phyloP scores from a whole-genome alignment of 176 grass and related monocot species.

The Cenchrus americanus region DNA sequence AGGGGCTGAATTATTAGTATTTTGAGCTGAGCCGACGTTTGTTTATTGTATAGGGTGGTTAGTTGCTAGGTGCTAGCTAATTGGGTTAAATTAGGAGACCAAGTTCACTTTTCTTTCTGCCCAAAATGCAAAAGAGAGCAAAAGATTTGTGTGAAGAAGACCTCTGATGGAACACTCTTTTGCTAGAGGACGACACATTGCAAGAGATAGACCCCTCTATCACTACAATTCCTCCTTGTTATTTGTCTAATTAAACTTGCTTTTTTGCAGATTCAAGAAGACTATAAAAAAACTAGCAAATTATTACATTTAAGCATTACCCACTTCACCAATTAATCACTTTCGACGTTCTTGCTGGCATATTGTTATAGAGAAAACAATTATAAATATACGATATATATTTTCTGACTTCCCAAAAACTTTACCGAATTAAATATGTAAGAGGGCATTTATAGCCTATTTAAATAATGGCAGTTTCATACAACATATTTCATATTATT shows the following conservation, averaged over 20 bases:
- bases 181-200: slow-evolving; percentile 12
- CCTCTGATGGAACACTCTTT: neutral
- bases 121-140: neutral
- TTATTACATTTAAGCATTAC: neutral
- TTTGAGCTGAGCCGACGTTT: neutral
- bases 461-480: neutral
- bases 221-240: neutral
- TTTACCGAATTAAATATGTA: neutral
- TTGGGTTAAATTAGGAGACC: neutral
- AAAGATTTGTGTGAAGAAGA: slow-evolving; percentile 10
- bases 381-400: neutral
- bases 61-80: neutral
- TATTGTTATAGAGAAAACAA: neutral
- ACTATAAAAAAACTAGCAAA: neutral
- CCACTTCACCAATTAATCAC: neutral
- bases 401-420: neutral
- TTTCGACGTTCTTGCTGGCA: neutral
- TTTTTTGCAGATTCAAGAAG: neutral
- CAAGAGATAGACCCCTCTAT: neutral
- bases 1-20: neutral
- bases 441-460: neutral
- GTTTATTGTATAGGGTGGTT: neutral
- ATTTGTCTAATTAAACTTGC: neutral
- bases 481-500: neutral
- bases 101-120: slow-evolving; percentile 2